Evolutionary conservation across 179 eudicot genomes (phyloP), one percentile per base, ranked within the genome.

Genomic region (Beta lomatogona): DNA sequence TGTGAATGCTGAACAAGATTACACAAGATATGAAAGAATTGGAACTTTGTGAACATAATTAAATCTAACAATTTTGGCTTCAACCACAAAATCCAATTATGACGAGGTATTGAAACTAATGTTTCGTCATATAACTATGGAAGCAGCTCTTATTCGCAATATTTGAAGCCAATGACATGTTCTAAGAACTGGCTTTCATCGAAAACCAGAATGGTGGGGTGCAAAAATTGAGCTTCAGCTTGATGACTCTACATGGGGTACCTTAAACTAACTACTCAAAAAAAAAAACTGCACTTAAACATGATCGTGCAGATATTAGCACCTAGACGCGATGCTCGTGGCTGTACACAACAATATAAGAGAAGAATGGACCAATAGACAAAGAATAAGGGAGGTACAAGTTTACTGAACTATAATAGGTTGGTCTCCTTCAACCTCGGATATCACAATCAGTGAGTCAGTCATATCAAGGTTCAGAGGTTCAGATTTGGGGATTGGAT

Each of bases 361-460:
- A 45, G n/a, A 3, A 55, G 61, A 66, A 76, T 8, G 36, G 74
- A 28, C 50, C 25, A 45, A 55, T 8, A 60, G 57, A 13, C 36
- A 21, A 67, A 60, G 25, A 59, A 48, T 64, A 50, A 28, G 16
- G 18, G 75, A 21, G 9, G 68, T 18, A 61, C 60, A 64, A 61
- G 9, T 73, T 78, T 76, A 79, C 79, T 85, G 59, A 25, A 84
- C 57, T 60, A 94, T 75, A 6, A 94, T 73, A 6, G 98, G 94
- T 78, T 96, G 97, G 65, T 90, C 97, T 68, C 95, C 97, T 88
- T 96, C 98, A 82, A 93, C 91, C 86, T 96, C 99, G 0, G 99
- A 96, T 85, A 96, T 96, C 61, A 96, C 98, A 46, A 94, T 94
- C 67, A 96, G 82, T 4, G 92, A 91, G 82, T 96, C 98, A 0